Evolutionary conservation across 1,284 basidiomycete genomes (phyloP), one percentile per base, ranked within the genome.

Genomic region (Porogramme epimiltina): DNA sequence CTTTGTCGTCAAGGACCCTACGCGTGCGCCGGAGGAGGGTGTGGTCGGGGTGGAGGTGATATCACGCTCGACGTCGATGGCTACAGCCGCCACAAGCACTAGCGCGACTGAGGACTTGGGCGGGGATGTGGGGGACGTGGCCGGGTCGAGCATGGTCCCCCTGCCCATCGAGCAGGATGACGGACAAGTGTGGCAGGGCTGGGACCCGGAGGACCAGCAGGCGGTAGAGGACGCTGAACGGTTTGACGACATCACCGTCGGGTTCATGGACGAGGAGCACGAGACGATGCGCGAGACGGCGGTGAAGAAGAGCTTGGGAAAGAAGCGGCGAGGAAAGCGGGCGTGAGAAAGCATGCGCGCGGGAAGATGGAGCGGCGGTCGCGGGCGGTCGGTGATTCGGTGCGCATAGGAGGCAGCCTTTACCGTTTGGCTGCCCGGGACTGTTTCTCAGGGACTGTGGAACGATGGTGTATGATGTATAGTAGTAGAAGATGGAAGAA

Each of bases 161-260:
- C 66, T 68, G 10, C 65, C 66, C 4, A 64, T 55, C 18, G 63
- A 65, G 51, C 70, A 72, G 34, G 69, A 67, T 3, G 70, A 73
- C 36, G 36, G 38, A 19, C 70, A 69, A 11, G 49, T 66, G 42
- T 80, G 77, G 74, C 64, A 71, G 19, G 79, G 73, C 15, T 85
- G 86, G 84, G 70, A 63, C 18, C 54, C 66, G 9, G 79, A 82
- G 56, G 81, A 84, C 59, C 70, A 70, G 60, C 66, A 73, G 55
- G 82, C 78, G 0, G 73, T 87, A 16, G 84, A 86, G 31, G 84
- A 88, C 58, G 80, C 73, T 15, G 86, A 89, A 66, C 70, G 72
- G 56, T 88, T 85, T 63, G 79, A 87, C 57, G 80, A 86, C 62
- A 77, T 84, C 52, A 80, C 78, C 10, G 74, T 82, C 15, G 81